Evolutionary conservation across 2,329 filamentous ascomycete species (phyloP).

Genomic region (Teratosphaeria zuluensis): DNA sequence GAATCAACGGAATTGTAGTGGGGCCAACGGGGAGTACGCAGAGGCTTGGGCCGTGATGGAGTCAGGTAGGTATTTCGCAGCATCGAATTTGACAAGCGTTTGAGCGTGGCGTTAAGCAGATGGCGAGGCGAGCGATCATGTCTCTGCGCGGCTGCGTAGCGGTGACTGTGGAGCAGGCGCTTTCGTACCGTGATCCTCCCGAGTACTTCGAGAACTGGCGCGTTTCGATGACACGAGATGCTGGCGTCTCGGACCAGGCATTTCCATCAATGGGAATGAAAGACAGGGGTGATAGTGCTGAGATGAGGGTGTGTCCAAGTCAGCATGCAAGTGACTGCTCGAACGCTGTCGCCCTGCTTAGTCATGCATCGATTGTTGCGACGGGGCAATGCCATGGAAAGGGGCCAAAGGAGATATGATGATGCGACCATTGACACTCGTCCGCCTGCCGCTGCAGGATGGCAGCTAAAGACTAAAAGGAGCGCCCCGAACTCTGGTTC

Average conservation of each 20-base stretch:
- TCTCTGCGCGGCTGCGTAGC: not conserved
- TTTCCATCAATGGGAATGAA: not conserved
- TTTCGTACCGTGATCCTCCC: not conserved
- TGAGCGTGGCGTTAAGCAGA: not conserved
- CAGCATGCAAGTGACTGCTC: not conserved
- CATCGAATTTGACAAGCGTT: not conserved
- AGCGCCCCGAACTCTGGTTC: too few relatives aligned
- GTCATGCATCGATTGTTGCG: too few relatives aligned
- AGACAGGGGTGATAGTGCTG: not conserved
- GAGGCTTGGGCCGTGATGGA: slow-evolving; percentile 56
- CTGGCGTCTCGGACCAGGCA: not conserved
- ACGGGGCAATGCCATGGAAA: too few relatives aligned
- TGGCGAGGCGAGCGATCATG: not conserved
- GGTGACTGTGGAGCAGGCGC: not conserved
- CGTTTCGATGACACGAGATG: not conserved
- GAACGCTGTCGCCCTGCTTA: not conserved
- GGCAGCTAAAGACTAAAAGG: too few relatives aligned
- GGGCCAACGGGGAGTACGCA: slow-evolving; percentile 57
- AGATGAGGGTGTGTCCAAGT: not conserved
- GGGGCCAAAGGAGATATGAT: too few relatives aligned
- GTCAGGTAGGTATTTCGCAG: not conserved
- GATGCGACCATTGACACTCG: too few relatives aligned
- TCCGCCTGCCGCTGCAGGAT: too few relatives aligned
- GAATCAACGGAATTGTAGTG: slow-evolving; percentile 37
- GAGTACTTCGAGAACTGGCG: not conserved